phyloP scores from a whole-genome alignment of 176 grass and related monocot genomes.

The Oryza longistaminata region DNA sequence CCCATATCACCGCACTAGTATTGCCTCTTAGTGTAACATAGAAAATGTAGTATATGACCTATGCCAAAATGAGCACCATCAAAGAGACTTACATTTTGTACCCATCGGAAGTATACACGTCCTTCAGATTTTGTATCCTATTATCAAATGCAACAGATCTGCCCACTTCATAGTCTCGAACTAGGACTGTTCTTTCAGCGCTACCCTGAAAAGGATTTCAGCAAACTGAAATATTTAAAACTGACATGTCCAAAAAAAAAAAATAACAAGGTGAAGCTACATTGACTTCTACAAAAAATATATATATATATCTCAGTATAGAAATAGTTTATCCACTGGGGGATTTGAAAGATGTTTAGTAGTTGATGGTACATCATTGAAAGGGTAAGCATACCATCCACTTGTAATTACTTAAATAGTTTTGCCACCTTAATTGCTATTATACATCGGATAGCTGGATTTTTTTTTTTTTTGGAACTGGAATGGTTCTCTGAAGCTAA shows the following conservation, averaged over 20 bases:
- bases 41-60: background rate
- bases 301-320: background rate
- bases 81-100: constrained; percentile 67
- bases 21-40: too few species aligned
- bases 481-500: background rate
- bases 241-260: background rate
- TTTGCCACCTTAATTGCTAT: background rate
- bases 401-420: background rate
- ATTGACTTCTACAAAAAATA: background rate
- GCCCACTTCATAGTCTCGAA: constrained; percentile 73
- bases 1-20: too few species aligned
- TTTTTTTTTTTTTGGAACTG: background rate
- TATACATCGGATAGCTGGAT: background rate
- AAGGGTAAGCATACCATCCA: background rate
- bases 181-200: constrained; percentile 88
- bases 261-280: background rate
- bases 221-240: constrained; percentile 13
- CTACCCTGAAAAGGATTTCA: constrained; percentile 59
- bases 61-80: background rate
- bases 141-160: constrained; percentile 83
- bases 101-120: constrained; percentile 89
- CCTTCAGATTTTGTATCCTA: constrained; percentile 71
- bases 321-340: background rate
- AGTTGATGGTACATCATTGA: background rate
- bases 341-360: background rate